Evolutionary conservation across 2,329 filamentous ascomycete species (phyloP).

Genomic region (Colletotrichum brevisporum): DNA sequence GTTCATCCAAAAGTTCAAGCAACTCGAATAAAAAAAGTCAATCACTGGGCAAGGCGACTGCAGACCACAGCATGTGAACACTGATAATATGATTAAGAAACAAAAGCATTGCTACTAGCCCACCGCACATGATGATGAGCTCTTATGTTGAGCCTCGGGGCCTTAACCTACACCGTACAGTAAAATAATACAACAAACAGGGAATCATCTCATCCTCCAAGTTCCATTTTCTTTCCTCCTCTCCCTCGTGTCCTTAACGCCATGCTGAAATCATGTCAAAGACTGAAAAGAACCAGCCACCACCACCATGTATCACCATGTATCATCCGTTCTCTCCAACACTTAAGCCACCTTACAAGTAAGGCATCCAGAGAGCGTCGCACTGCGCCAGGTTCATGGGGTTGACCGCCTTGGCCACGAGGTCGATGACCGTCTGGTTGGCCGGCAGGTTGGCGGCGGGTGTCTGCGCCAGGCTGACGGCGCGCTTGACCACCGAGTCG

Average conservation of each 20-base stretch:
- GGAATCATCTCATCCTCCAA: constrained; percentile 27
- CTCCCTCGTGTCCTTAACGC: constrained; percentile 29
- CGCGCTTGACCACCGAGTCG: constrained; percentile 92
- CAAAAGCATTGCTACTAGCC: neutral
- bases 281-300: neutral
- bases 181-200: constrained; percentile 11
- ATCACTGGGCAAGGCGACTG: neutral
- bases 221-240: constrained; percentile 1
- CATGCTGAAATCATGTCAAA: constrained; percentile 36
- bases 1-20: neutral
- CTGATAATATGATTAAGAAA: constrained; percentile 29
- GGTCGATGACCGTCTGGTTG: constrained; percentile 96
- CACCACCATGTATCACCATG: no score
- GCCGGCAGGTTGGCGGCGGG: constrained; percentile 88
- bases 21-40: neutral
- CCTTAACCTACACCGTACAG: constrained; percentile 25
- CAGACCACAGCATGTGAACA: neutral
- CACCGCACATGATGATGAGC: neutral
- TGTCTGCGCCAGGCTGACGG: constrained; percentile 84
- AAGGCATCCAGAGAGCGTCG: constrained; percentile 98
- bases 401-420: constrained; percentile 93
- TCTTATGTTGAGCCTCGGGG: no score
- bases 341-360: constrained; percentile 70
- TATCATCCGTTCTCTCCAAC: no score
- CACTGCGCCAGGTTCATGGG: constrained; percentile 89